Evolutionary conservation across 2,329 filamentous ascomycete species (phyloP).

Genomic region (Talaromyces piceae): DNA sequence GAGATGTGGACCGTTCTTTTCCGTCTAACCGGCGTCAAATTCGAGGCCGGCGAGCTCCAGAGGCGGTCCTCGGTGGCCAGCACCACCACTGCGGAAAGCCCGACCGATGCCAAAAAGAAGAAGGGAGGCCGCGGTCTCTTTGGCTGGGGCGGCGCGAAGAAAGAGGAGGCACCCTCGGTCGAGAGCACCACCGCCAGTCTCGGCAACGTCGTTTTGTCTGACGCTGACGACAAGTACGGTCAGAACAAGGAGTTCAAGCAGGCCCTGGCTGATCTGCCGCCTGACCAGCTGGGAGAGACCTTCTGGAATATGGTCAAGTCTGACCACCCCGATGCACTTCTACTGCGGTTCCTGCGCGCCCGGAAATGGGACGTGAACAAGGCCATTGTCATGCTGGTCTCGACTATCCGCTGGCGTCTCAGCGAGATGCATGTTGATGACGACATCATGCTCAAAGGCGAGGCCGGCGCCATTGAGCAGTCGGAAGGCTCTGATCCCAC

Average conservation of each 20-base stretch:
- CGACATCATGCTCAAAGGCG: constrained; percentile 73
- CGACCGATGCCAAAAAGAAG: constrained; percentile 46
- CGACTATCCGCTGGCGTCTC: constrained; percentile 85
- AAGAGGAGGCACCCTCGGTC: constrained; percentile 35
- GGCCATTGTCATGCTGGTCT: constrained; percentile 87
- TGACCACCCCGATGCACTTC: constrained; percentile 80
- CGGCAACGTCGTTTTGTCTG: constrained; percentile 34
- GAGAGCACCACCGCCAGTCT: constrained; percentile 30
- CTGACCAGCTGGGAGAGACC: constrained; percentile 69
- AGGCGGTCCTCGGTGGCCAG: constrained; percentile 3
- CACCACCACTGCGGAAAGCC: constrained; percentile 13
- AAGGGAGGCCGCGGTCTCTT: constrained; percentile 65
- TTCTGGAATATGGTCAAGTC: constrained; percentile 96
- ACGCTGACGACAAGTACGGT: constrained; percentile 83
- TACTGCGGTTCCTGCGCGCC: constrained; percentile 78
- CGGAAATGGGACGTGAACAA: constrained; percentile 93
- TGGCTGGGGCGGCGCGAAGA: constrained; percentile 60
- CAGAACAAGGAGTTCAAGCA: constrained; percentile 80
- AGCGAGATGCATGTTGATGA: constrained; percentile 81
- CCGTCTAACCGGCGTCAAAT: constrained; percentile 61
- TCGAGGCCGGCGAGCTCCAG: constrained; percentile 18
- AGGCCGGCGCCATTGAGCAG: constrained; percentile 57
- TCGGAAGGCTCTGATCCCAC: constrained; percentile 52
- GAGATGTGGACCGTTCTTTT: constrained; percentile 76
- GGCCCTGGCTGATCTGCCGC: constrained; percentile 66